Conservation (phyloP, 78 protist species). For the Emiliania huxleyi region DNA sequence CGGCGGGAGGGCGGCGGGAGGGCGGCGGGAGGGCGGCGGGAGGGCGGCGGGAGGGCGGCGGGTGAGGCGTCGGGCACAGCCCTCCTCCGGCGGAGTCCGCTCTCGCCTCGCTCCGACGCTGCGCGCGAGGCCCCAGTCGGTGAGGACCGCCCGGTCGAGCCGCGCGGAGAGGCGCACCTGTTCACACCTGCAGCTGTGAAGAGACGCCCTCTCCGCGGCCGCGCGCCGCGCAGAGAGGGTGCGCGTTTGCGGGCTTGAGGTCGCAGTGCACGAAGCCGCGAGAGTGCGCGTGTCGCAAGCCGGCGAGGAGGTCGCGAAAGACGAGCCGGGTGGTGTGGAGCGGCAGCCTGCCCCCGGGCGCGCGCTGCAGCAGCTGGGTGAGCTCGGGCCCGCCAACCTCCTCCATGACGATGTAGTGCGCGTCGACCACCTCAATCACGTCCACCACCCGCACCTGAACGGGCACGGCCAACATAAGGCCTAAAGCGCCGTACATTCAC, state of each 20-base stretch:
- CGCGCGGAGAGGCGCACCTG: background rate
- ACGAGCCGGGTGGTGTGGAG: background rate
- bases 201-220: too few species aligned
- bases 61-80: background rate
- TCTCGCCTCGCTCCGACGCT: background rate
- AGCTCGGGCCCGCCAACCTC: background rate
- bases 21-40: background rate
- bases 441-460: background rate
- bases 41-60: background rate
- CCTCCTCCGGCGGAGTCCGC: too few species aligned
- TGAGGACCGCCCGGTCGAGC: background rate
- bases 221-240: too few species aligned
- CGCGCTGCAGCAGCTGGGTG: background rate
- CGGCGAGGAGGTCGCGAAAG: background rate
- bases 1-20: background rate
- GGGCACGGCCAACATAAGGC: too few species aligned
- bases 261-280: too few species aligned
- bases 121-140: slow-evolving; percentile 1
- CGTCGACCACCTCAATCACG: slow-evolving; percentile 2
- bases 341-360: too few species aligned
- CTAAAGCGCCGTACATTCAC: too few species aligned
- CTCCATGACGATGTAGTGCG: background rate
- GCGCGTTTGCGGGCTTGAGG: background rate
- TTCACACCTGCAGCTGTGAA: too few species aligned
- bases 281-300: background rate